Evolutionary conservation across 1,139 yeast genomes (phyloP), one percentile per base, ranked within the genome.

Genomic region (Nakaseomyces uthaithaninus): DNA sequence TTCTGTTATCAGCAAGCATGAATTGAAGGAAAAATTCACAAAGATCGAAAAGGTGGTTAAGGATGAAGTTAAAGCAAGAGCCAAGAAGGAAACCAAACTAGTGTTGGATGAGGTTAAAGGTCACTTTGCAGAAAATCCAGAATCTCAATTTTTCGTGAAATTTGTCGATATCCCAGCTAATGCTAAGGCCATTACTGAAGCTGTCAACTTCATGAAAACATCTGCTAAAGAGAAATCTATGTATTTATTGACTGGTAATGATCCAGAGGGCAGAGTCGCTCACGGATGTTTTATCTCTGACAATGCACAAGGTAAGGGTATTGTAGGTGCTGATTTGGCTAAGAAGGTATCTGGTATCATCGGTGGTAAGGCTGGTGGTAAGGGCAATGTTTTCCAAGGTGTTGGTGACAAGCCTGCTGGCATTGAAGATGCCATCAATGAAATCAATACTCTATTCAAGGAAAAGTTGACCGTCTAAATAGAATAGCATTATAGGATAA

Each of bases 301-400:
- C 49, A 77, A 65, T 39, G 85, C 89, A 27, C 67, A 80, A 48
- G 72, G 71, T 39, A 76, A 81, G 62, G 91, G 91, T 41, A 67
- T 86, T 33, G 72, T 78, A 52, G 95, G 95, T 28, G 68, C 75
- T 47, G 87, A 75, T 24, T 72, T 87, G 51, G 94, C 94, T 27
- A 67, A 71, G 42, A 67, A 73, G 43, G 97, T 84, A 36, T 69
- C 89, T 37, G 66, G 68, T 41, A 70, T 72, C 54, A 77, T 93
- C 53, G 99, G 98, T 50, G 99, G 99, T 64, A 85, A 83, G 63
- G 94, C 95, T 45, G 99, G 99, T 66, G 99, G 99, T 63, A 91
- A 86, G 66, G 97, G 96, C 47, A 85, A 87, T 53, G 79, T 89
- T 45, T 86, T 87, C 51, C 98, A 91, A 69, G 99, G 99, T 63